phyloP scores from a whole-genome alignment of 495 filamentous ascomycete genomes.

The Elasticomyces elasticus region DNA sequence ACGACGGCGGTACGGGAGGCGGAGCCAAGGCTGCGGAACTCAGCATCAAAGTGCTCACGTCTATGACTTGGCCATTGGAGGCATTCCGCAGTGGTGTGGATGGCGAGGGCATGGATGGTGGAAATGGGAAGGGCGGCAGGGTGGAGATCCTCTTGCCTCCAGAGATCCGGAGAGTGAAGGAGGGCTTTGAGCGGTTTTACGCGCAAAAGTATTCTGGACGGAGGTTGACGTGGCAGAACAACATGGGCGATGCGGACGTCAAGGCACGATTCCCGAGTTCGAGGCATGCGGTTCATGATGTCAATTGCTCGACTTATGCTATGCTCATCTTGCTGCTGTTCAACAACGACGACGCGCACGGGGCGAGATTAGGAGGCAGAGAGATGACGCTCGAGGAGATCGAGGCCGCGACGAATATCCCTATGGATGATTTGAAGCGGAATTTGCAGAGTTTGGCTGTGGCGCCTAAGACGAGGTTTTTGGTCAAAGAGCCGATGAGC shows the following conservation, averaged over 20 bases:
- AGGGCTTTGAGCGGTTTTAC: conserved; percentile 87
- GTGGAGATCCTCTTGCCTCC: conserved; percentile 56
- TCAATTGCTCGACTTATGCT: conserved; percentile 86
- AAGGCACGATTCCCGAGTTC: conserved; percentile 65
- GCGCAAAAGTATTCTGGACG: conserved; percentile 76
- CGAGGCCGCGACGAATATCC: conserved; percentile 73
- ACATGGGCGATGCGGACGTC: conserved; percentile 80
- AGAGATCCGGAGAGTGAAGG: conserved; percentile 64
- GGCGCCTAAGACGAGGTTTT: conserved; percentile 70
- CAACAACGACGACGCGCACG: too few relatives aligned
- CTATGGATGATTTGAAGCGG: conserved; percentile 62
- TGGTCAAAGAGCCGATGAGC: conserved; percentile 73
- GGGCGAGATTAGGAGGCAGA: too few relatives aligned
- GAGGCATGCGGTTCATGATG: conserved; percentile 69
- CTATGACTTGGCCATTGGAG: conserved; percentile 88
- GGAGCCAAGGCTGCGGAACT: conserved; percentile 66
- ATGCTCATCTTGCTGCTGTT: conserved; percentile 87
- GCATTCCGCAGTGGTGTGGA: conserved; percentile 57
- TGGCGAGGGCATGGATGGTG: conserved; percentile 41
- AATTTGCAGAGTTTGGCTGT: conserved; percentile 79
- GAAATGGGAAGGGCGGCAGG: conserved; percentile 30
- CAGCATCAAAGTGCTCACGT: conserved; percentile 74
- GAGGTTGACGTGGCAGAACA: conserved; percentile 72
- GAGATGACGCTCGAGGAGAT: conserved; percentile 81
- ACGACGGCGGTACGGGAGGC: too few relatives aligned